Percentiles rank a stretch among this genome's conserved stretches.
phyloP scores from a whole-genome alignment of 371 early-diverging fungal species.

The Chytridium lagenaria region DNA sequence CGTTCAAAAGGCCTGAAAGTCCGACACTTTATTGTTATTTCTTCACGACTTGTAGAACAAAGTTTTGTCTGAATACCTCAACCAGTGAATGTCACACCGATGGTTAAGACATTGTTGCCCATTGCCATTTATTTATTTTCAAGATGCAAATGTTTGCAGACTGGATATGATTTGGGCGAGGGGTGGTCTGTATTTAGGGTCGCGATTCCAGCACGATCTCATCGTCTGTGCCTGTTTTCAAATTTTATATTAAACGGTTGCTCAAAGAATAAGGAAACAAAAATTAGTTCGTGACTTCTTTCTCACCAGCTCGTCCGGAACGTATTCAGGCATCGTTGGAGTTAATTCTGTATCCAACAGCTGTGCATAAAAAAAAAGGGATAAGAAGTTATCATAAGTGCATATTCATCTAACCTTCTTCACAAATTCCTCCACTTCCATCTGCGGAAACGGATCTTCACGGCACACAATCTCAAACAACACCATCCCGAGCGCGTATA shows the following conservation, averaged over 20 bases:
- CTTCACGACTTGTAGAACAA: too few relatives aligned
- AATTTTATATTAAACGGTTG: neutral
- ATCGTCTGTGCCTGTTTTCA: neutral
- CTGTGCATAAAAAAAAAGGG: neutral
- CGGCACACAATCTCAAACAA: slow-evolving; percentile 50
- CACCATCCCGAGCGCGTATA: slow-evolving; percentile 50
- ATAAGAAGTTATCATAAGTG: neutral
- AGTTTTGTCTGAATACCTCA: too few relatives aligned
- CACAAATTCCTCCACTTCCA: slow-evolving; percentile 40
- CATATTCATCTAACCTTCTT: slow-evolving; percentile 29
- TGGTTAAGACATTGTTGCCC: too few relatives aligned
- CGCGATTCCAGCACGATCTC: neutral
- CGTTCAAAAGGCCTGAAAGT: too few relatives aligned
- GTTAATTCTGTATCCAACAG: neutral
- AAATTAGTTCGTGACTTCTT: too few relatives aligned
- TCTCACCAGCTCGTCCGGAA: slow-evolving; percentile 20
- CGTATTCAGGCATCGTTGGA: slow-evolving; percentile 20
- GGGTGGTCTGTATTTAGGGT: neutral
- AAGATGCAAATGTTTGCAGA: neutral
- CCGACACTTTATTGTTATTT: too few relatives aligned
- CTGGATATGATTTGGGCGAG: neutral
- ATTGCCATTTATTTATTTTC: neutral
- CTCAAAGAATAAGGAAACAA: too few relatives aligned
- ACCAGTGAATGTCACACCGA: too few relatives aligned
- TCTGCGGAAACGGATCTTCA: slow-evolving; percentile 34